Evolutionary conservation across 352 stramenopile genomes (phyloP), one percentile per base, ranked within the genome.

Genomic region (Phytopythium litorale): DNA sequence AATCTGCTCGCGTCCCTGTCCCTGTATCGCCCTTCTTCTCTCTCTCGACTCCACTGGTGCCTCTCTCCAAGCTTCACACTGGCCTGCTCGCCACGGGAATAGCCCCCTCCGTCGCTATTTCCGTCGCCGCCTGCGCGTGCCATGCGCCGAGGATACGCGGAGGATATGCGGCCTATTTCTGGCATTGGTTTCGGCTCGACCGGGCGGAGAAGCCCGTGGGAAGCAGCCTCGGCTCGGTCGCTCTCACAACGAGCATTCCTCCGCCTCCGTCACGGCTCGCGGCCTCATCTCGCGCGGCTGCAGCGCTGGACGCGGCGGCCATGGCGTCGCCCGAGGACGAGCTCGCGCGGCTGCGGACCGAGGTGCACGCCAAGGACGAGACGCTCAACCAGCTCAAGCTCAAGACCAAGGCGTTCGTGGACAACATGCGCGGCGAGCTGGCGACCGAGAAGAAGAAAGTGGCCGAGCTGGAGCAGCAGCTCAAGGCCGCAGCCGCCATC

Each of bases 331-430:
- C 51, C 15, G 65, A 79, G 53, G 73, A 64, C 18, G 79, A 89
- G 55, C 64, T 91, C 48, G 67, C 75, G 62, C 79, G 81, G 1
- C 61, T 93, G 40, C 79, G 67, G 38, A 67, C 70, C 21, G 84
- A 93, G 49, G 71, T 86, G 15, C 70, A 75, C 50, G 79, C 81
- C 15, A 93, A 93, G 66, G 84, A 91, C 15, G 84, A 91, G 63
- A 87, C 81, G 37, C 76, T 93, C 11, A 89, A 88, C 61, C 75
- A 87, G 59, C 78, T 93, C 60, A 93, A 93, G 70, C 66, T 84
- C 60, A 91, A 93, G 76, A 89, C 84, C 58, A 93, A 93, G 67
- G 80, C 80, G 30, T 93, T 93, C 48, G 84, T 89, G 12, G 84
- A 93, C 62, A 89, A 87, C 43, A 84, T 93, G 76, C 81, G 81